phyloP scores from a whole-genome alignment of 768 basidiomycete species.

The Cubamyces lactineus region DNA sequence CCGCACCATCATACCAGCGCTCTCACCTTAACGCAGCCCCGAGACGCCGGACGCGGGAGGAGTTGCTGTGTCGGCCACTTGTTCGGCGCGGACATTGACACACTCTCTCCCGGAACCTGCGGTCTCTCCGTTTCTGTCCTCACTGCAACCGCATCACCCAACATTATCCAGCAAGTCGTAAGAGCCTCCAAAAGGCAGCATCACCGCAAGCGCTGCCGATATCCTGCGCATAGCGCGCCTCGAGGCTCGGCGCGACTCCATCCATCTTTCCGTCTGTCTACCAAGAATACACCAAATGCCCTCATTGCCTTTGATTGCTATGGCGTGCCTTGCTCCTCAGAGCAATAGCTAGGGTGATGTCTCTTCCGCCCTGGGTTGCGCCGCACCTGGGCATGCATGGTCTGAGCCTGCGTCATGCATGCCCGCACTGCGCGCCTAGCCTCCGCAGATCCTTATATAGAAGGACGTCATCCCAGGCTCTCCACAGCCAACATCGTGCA shows the following conservation, averaged over 20 bases:
- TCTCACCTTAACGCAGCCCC: background rate
- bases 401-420: background rate
- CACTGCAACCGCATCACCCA: background rate
- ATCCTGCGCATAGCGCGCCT: background rate
- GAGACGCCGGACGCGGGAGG: background rate
- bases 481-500: background rate
- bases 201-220: background rate
- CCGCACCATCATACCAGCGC: slow-evolving; percentile 13
- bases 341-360: background rate
- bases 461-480: background rate
- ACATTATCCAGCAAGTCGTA: background rate
- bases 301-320: background rate
- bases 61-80: background rate
- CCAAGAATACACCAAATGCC: no score
- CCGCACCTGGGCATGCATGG: background rate
- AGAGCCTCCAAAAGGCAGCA: no score
- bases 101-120: background rate
- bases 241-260: background rate
- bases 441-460: background rate
- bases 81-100: background rate
- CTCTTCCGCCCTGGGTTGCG: background rate
- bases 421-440: background rate
- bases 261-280: background rate
- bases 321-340: background rate
- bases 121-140: background rate